Base-by-base conservation (phyloP, 2,329 filamentous ascomycete genomes). In the Colletotrichum lindemuthianum region DNA sequence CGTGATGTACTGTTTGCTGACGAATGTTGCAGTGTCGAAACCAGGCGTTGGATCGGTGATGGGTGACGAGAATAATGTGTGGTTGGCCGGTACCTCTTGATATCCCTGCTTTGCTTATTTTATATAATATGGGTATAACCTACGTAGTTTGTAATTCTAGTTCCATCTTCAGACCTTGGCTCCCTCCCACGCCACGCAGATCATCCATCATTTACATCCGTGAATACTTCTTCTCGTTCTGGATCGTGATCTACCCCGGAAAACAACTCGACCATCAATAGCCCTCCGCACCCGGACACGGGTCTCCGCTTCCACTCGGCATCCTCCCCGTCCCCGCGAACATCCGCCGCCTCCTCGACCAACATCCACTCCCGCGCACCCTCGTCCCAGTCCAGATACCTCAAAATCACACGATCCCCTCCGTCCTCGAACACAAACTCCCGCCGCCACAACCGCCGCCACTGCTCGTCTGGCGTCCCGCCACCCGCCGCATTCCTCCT, bases 261-360 rank as follows among this genome's bases (percentile, higher is more conserved):
- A 34, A 51, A 58, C 15, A 66, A 11, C 32, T 69, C 64, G 1
- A 43, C 47, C 44, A 72, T 66, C 8, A 72, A 68, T 12, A 70
- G 44, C 12, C 58, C 63, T 6, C 50, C 50, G 15, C 43, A 32
- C 7, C 50, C 72, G 1, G 77, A 77, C 7, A 79, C 71, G 1
- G 77, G 73, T 13, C 76, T 76, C 33, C 73, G 69, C 9, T 70
- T 70, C 78, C 78, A 80, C 4, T 70, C 55, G 9, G 79, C 59
- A 5, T 65, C 67, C 11, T 78, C 72, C 1, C 66, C 37, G 0
- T 64, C 66, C 2, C 74, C 71, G 10, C 59, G 59, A 37, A 76
- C 73, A 7, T 72, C 70, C 1, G 77, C 77, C 3, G 69, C 69
- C 58, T 80, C 78, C 58, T 81, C 78, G 1, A 80, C 68, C 13